phyloP scores from a whole-genome alignment of 441 rosid genomes.

The Populus hybrid region DNA sequence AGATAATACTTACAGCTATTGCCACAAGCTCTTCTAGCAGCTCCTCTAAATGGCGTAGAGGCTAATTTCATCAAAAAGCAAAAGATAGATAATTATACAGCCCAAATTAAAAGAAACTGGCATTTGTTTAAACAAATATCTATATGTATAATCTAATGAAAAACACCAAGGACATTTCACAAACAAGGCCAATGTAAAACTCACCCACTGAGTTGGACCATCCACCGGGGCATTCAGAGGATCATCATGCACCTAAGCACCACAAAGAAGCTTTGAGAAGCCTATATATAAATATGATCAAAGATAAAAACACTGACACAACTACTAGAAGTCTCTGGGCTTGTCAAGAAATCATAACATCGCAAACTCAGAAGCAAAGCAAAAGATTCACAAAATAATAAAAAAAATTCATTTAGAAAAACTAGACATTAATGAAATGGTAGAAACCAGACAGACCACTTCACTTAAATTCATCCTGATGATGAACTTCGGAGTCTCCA shows the following conservation, averaged over 20 bases:
- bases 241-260: constrained; percentile 84
- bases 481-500: neutral
- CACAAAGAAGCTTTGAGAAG: constrained; percentile 19
- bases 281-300: neutral
- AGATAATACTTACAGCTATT: constrained; percentile 68
- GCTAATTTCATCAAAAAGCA: constrained; percentile 43
- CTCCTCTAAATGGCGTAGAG: constrained; percentile 83
- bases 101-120: neutral
- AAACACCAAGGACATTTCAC: neutral
- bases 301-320: neutral
- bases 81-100: constrained; percentile 5
- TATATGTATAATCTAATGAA: neutral
- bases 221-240: constrained; percentile 92
- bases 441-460: neutral
- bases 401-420: neutral
- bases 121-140: neutral
- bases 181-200: constrained; percentile 21
- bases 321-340: neutral
- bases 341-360: neutral
- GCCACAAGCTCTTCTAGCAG: constrained; percentile 83
- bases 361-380: neutral
- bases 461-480: neutral
- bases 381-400: neutral
- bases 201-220: constrained; percentile 99
- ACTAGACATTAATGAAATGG: neutral